These are phyloP conservation scores for Zasmidium cellare DNA, from an alignment of 2,329 filamentous ascomycete species.

Conservation along the genomic window DNA sequence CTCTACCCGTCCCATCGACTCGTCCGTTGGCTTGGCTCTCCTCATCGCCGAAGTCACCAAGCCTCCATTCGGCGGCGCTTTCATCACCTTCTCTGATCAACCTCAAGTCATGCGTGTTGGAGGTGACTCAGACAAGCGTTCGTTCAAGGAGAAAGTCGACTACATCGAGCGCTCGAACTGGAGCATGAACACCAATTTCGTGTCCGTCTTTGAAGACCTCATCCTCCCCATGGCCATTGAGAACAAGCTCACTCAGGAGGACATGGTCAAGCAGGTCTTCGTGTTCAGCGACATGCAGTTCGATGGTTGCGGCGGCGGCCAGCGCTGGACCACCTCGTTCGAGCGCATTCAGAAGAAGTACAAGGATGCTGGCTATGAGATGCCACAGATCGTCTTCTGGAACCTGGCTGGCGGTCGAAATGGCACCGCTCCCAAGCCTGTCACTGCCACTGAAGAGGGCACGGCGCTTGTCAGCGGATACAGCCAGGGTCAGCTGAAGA, in stretches of 20 bases:
- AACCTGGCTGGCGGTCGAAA: constrained; percentile 51
- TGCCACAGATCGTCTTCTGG: constrained; percentile 63
- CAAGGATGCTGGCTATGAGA: constrained; percentile 54
- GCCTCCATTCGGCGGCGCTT: constrained; percentile 54
- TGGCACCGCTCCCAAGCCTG: constrained; percentile 49
- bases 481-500: constrained; percentile 59
- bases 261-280: constrained; percentile 63
- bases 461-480: constrained; percentile 57
- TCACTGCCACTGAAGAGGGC: constrained; percentile 46
- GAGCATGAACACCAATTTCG: constrained; percentile 54
- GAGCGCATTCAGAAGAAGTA: constrained; percentile 52
- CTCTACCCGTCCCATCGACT: constrained; percentile 53
- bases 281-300: constrained; percentile 66
- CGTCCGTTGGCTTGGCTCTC: constrained; percentile 57
- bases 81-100: constrained; percentile 54
- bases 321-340: constrained; percentile 49
- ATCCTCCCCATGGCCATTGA: constrained; percentile 56
- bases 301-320: constrained; percentile 30
- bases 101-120: constrained; percentile 48
- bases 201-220: constrained; percentile 55
- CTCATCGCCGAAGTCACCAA: constrained; percentile 55
- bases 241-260: constrained; percentile 53
- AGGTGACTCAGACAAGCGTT: constrained; percentile 31
- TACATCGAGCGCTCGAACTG: constrained; percentile 37
- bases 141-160: constrained; percentile 46